Conservation (phyloP, 495 filamentous ascomycete species). For the Tuber umbilicatum region DNA sequence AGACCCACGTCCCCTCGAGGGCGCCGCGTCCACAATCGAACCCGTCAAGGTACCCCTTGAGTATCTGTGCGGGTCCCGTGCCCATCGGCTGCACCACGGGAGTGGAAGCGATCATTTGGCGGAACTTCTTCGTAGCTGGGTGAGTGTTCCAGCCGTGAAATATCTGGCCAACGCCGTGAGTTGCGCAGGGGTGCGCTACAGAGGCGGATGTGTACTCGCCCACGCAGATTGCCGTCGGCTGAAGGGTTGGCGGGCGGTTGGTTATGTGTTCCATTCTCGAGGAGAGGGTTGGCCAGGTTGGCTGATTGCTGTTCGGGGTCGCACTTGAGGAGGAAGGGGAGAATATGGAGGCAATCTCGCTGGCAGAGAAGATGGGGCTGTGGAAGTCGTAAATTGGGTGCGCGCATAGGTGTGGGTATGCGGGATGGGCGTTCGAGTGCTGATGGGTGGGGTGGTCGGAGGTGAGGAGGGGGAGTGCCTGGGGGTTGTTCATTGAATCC, state of each 20-base stretch:
- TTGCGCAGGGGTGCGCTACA: constrained; percentile 22
- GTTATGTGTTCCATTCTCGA: constrained; percentile 33
- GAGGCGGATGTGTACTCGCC: constrained; percentile 33
- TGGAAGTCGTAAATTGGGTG: constrained; percentile 32
- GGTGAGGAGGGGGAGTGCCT: constrained; percentile 23
- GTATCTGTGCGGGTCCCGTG: constrained; percentile 31
- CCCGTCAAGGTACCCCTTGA: constrained; percentile 30
- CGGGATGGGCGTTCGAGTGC: constrained; percentile 18
- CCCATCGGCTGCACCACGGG: constrained; percentile 30
- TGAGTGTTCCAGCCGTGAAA: constrained; percentile 28
- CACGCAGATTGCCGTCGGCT: constrained; percentile 29
- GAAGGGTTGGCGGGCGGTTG: constrained; percentile 29
- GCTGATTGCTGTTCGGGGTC: constrained; percentile 1
- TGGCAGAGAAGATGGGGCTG: constrained; percentile 29
- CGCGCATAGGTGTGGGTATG: constrained; percentile 30
- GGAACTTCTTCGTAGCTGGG: constrained; percentile 24
- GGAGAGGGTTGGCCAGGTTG: constrained; percentile 26
- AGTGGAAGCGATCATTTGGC: constrained; percentile 33
- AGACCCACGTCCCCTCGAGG: constrained; percentile 29
- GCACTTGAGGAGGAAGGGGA: constrained; percentile 25
- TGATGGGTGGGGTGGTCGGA: constrained; percentile 9
- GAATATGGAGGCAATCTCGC: constrained; percentile 29
- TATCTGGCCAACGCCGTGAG: constrained; percentile 29
- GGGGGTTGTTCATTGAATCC: constrained; percentile 32
- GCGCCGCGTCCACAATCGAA: constrained; percentile 25